Conservation (phyloP, 1,139 yeast species). For the Suhomyces panamericanus region DNA sequence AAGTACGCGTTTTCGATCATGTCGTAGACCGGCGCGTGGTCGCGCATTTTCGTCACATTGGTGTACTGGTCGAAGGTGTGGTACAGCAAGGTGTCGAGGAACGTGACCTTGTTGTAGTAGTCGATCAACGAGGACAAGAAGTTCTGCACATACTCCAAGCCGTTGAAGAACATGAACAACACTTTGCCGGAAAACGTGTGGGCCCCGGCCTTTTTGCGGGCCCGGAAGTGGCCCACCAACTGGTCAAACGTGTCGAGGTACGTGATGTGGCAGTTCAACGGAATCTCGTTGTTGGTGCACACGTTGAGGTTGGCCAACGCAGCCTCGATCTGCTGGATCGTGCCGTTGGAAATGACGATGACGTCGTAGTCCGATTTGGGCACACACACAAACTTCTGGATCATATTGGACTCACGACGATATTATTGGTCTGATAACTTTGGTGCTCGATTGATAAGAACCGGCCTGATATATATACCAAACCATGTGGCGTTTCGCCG, state of each 20-base stretch:
- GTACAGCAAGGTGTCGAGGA: constrained; percentile 9
- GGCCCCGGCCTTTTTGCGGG: constrained; percentile 3
- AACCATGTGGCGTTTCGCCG: constrained; percentile 10
- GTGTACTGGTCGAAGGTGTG: constrained; percentile 11
- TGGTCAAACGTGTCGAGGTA: constrained; percentile 31
- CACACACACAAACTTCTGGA: constrained; percentile 39
- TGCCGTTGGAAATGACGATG: constrained; percentile 38
- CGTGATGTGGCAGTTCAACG: constrained; percentile 27
- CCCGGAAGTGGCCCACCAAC: constrained; percentile 20
- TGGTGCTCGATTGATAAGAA: constrained; percentile 6
- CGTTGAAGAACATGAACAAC: constrained; percentile 44
- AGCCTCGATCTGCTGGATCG: constrained; percentile 32
- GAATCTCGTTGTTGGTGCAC: constrained; percentile 28
- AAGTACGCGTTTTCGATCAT: constrained; percentile 32
- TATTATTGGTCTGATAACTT: constrained; percentile 21
- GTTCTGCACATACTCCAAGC: constrained; percentile 35
- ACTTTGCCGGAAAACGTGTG: constrained; percentile 31
- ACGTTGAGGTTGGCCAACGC: constrained; percentile 28
- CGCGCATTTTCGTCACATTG: constrained; percentile 8
- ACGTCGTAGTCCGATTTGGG: constrained; percentile 38
- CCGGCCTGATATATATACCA: constrained; percentile 7
- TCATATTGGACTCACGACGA: constrained; percentile 22
- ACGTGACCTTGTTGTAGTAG: constrained; percentile 17
- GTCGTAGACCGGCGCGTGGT: constrained; percentile 13
- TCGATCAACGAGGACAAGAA: constrained; percentile 36